Evolutionary conservation across 371 early-diverging fungal species (phyloP).

Genomic region (Parasitella parasitica): DNA sequence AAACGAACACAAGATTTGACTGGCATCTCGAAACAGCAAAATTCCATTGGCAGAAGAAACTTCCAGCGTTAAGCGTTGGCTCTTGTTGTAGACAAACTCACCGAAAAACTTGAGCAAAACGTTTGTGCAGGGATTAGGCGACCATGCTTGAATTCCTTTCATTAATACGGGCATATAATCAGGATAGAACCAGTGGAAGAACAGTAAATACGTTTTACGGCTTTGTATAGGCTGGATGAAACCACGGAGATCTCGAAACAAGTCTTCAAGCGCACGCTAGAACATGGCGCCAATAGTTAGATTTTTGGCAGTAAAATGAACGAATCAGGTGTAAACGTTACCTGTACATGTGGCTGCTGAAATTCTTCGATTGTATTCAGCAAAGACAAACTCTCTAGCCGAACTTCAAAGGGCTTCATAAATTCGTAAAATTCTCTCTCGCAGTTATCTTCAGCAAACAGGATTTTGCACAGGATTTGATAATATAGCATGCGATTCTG

Average conservation of each 20-base stretch:
- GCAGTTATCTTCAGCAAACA: constrained; percentile 69
- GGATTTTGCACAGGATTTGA: constrained; percentile 70
- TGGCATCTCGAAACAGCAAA: constrained; percentile 80
- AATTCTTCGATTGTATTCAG: constrained; percentile 40
- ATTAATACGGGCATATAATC: constrained; percentile 59
- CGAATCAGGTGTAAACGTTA: not conserved
- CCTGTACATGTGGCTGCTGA: constrained; percentile 40
- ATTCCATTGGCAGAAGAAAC: constrained; percentile 81
- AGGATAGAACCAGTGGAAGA: constrained; percentile 84
- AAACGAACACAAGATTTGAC: constrained; percentile 50
- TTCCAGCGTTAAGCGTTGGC: constrained; percentile 78
- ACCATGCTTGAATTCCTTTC: constrained; percentile 64
- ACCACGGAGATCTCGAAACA: constrained; percentile 82
- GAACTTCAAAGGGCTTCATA: constrained; percentile 67
- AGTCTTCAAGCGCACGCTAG: constrained; percentile 41
- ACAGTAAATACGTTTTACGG: constrained; percentile 57
- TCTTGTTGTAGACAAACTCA: constrained; percentile 77
- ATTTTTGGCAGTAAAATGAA: not conserved
- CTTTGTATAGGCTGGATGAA: constrained; percentile 64
- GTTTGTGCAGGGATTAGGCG: constrained; percentile 53
- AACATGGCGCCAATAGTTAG: not conserved
- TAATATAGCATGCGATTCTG: constrained; percentile 75
- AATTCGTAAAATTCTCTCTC: constrained; percentile 69
- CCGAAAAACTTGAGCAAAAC: constrained; percentile 71
- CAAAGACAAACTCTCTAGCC: constrained; percentile 48